Evolutionary conservation across 2,329 filamentous ascomycete genomes (phyloP).

Genomic region (Pseudogymnoascus verrucosus): DNA sequence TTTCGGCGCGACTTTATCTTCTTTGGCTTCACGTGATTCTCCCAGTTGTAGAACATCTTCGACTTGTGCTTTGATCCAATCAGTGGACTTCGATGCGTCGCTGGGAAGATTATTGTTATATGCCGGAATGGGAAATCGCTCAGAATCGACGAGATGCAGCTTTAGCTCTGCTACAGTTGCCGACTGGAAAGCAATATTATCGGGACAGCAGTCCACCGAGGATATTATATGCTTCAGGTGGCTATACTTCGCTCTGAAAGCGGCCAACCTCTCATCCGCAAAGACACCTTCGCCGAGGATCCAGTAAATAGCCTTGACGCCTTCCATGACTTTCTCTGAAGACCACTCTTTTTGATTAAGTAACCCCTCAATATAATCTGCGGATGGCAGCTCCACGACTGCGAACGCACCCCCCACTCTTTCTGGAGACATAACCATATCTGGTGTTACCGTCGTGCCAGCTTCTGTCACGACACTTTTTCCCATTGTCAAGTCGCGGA

Average conservation of each 20-base stretch:
- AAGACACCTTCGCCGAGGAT: constrained; percentile 63
- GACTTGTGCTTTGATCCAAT: constrained; percentile 9
- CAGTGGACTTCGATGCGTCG: not conserved
- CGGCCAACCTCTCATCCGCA: constrained; percentile 51
- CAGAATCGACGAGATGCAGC: constrained; percentile 63
- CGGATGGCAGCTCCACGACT: constrained; percentile 68
- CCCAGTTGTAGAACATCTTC: constrained; percentile 19
- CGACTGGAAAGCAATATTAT: constrained; percentile 64
- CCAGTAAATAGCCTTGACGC: constrained; percentile 69
- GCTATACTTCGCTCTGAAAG: constrained; percentile 59
- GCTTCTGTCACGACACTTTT: constrained; percentile 53
- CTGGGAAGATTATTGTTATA: constrained; percentile 41
- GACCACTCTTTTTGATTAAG: constrained; percentile 66
- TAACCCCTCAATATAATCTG: constrained; percentile 61
- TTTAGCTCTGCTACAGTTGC: constrained; percentile 59
- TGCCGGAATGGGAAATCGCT: constrained; percentile 65
- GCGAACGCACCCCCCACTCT: constrained; percentile 66
- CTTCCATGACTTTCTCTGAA: constrained; percentile 54
- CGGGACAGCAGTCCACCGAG: constrained; percentile 64
- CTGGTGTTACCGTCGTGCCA: constrained; percentile 66
- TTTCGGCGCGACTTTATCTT: constrained; percentile 14
- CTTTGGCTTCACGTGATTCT: not conserved
- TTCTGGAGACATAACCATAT: constrained; percentile 71
- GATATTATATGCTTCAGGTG: constrained; percentile 69
- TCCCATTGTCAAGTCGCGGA: constrained; percentile 52